These are phyloP conservation scores for Hansenula anomala DNA, from an alignment of 1,139 yeast genomes.

Conservation along the genomic window DNA sequence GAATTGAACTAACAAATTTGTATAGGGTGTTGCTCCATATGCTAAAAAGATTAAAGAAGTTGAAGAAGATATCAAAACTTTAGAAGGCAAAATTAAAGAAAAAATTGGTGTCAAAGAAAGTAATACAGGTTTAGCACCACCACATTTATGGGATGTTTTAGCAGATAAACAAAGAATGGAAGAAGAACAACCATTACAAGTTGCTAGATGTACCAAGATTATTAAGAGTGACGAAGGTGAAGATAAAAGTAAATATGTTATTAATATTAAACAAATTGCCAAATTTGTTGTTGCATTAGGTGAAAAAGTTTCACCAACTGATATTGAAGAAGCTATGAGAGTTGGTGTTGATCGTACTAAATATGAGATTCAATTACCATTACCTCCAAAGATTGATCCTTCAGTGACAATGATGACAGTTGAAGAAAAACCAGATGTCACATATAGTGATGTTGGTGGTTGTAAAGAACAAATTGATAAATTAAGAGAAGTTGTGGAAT, in stretches of 20 bases:
- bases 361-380: conserved; percentile 92
- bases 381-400: conserved; percentile 97
- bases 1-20: conserved; percentile 13
- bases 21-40: conserved; percentile 88
- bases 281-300: conserved; percentile 96
- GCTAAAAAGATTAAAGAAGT: conserved; percentile 73
- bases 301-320: conserved; percentile 95
- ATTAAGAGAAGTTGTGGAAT: conserved; percentile 93
- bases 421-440: conserved; percentile 94
- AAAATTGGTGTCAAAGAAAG: conserved; percentile 91
- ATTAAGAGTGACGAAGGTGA: conserved; percentile 71
- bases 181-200: conserved; percentile 95
- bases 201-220: conserved; percentile 97
- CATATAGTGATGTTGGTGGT: conserved; percentile 93
- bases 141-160: conserved; percentile 95
- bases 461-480: conserved; percentile 97
- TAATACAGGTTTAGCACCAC: conserved; percentile 94
- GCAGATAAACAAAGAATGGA: conserved; percentile 93
- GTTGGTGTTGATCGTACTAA: conserved; percentile 98
- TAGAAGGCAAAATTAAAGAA: conserved; percentile 86
- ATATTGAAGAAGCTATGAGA: conserved; percentile 98
- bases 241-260: conserved; percentile 87
- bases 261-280: conserved; percentile 96
- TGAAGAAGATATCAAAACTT: conserved; percentile 78
- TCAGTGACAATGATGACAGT: conserved; percentile 99